These are phyloP conservation scores for Globisporangium mamillatum DNA, from an alignment of 352 stramenopile genomes.

Conservation along the genomic window DNA sequence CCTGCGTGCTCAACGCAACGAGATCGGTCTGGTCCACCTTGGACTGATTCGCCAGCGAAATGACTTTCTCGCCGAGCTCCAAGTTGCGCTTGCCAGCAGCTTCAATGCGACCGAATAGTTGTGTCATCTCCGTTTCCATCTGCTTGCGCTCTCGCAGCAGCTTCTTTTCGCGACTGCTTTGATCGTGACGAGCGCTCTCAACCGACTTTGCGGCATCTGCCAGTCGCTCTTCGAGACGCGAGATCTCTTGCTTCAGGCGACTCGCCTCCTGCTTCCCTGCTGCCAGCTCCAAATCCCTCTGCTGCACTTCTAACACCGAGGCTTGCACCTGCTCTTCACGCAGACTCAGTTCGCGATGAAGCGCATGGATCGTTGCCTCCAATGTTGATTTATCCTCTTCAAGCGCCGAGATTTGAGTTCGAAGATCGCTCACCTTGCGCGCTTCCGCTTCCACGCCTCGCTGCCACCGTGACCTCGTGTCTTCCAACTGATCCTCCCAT, in stretches of 20 bases:
- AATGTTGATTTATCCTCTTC: slow-evolving; percentile 35
- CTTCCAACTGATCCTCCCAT: slow-evolving; percentile 35
- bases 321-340: slow-evolving; percentile 27
- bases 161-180: slow-evolving; percentile 45
- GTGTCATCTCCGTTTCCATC: slow-evolving; percentile 47
- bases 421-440: slow-evolving; percentile 37
- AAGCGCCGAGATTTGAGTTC: slow-evolving; percentile 31
- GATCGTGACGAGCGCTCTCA: slow-evolving; percentile 35
- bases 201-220: slow-evolving; percentile 24
- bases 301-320: slow-evolving; percentile 18
- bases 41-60: slow-evolving; percentile 46
- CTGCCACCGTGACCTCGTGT: slow-evolving; percentile 36
- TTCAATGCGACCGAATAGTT: slow-evolving; percentile 58
- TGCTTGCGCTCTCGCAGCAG: slow-evolving; percentile 54
- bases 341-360: slow-evolving; percentile 26
- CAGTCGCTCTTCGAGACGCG: slow-evolving; percentile 29
- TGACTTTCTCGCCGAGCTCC: slow-evolving; percentile 61
- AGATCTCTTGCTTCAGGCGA: slow-evolving; percentile 24
- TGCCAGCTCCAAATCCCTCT: slow-evolving; percentile 31
- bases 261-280: slow-evolving; percentile 9
- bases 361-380: slow-evolving; percentile 20
- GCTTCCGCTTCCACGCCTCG: slow-evolving; percentile 35
- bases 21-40: slow-evolving; percentile 63
- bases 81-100: slow-evolving; percentile 45
- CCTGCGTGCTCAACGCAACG: slow-evolving; percentile 51